Percentiles rank a stretch among this genome's conserved stretches.
These are phyloP conservation scores for Zygosaccharomyces rouxii DNA, from an alignment of 805 yeast species.

Conservation along the genomic window DNA sequence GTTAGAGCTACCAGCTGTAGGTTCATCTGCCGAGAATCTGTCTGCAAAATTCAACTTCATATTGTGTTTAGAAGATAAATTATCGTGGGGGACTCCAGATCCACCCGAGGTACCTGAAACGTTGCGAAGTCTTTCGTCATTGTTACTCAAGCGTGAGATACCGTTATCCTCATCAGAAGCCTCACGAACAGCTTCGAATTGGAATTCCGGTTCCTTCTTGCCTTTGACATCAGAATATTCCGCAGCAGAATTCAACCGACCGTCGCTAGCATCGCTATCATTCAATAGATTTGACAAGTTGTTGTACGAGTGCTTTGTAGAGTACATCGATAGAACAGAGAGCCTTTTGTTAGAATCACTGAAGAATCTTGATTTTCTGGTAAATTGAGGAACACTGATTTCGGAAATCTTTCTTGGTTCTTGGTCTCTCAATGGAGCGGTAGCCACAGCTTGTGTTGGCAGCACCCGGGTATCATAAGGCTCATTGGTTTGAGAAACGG, in stretches of 20 bases:
- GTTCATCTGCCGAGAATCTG: slow-evolving; percentile 27
- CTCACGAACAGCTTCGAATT: slow-evolving; percentile 27
- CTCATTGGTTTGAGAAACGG: slow-evolving; percentile 14
- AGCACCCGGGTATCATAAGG: slow-evolving; percentile 21
- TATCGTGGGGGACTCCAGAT: not conserved
- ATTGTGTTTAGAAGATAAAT: slow-evolving; percentile 14
- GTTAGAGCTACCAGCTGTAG: not conserved
- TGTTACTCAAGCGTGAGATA: slow-evolving; percentile 15
- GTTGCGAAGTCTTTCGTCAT: slow-evolving; percentile 28
- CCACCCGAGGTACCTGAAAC: slow-evolving; percentile 17
- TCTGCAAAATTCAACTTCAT: slow-evolving; percentile 40
- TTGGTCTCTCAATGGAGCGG: slow-evolving; percentile 20
- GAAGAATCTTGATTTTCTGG: slow-evolving; percentile 61
- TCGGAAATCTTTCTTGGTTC: slow-evolving; percentile 55
- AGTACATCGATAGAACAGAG: slow-evolving; percentile 67
- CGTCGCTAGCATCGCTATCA: slow-evolving; percentile 14
- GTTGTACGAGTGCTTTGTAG: slow-evolving; percentile 60
- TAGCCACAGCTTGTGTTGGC: slow-evolving; percentile 29
- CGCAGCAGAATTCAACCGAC: slow-evolving; percentile 4
- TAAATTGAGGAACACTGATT: slow-evolving; percentile 64
- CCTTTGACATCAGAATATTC: slow-evolving; percentile 19
- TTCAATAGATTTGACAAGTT: slow-evolving; percentile 48
- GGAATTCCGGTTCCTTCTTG: slow-evolving; percentile 27
- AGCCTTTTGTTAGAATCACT: slow-evolving; percentile 61
- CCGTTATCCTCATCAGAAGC: slow-evolving; percentile 24